These are phyloP conservation scores for Paramecium octaurelia DNA, from an alignment of 73 alveolate species.

Conservation along the genomic window DNA sequence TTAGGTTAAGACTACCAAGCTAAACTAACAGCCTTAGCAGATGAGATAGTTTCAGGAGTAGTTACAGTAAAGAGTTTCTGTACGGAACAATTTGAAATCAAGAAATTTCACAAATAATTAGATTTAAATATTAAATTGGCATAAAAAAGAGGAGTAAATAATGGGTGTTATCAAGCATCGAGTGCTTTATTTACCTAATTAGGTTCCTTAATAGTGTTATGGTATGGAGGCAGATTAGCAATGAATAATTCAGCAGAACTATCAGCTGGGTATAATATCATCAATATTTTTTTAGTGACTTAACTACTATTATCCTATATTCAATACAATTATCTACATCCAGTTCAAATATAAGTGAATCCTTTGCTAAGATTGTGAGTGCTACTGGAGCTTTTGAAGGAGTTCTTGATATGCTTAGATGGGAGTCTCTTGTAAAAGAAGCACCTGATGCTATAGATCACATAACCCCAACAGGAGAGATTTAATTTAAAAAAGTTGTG, in stretches of 20 bases:
- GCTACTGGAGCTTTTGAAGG: conserved; percentile 67
- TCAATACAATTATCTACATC: conserved; percentile 33
- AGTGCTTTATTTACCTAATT: conserved; percentile 43
- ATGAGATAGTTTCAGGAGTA: conserved; percentile 61
- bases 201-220: conserved; percentile 53
- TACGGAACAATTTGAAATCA: conserved; percentile 49
- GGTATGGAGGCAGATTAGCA: conserved; percentile 61
- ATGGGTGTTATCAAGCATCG: conserved; percentile 12
- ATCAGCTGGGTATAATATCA: conserved; percentile 9
- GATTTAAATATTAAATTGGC: neutral
- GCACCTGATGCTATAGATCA: conserved; percentile 47
- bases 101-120: conserved; percentile 39
- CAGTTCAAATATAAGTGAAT: conserved; percentile 46
- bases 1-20: conserved; percentile 51
- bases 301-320: conserved; percentile 49
- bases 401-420: conserved; percentile 55
- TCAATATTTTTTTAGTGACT: neutral
- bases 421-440: conserved; percentile 35
- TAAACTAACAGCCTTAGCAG: conserved; percentile 48
- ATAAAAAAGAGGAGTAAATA: conserved; percentile 34
- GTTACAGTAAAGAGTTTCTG: conserved; percentile 57
- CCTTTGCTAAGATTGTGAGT: conserved; percentile 43
- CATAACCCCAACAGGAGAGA: conserved; percentile 62
- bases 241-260: conserved; percentile 1
- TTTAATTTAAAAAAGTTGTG: conserved; percentile 68